phyloP scores from a whole-genome alignment of 208 protist species.

The Phytomonas serpens region DNA sequence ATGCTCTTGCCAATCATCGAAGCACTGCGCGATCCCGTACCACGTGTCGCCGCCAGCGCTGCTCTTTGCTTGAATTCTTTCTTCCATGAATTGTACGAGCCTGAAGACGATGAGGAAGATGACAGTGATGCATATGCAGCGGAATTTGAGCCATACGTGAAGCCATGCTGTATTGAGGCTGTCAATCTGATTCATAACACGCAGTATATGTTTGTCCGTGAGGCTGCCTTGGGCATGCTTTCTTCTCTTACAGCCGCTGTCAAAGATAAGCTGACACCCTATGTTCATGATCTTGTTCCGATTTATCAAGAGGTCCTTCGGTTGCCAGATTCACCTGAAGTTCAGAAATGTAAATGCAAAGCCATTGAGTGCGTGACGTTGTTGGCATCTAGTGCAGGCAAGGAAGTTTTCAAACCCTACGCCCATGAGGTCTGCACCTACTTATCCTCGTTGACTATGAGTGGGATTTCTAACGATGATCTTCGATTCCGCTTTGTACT shows the following conservation, averaged over 20 bases:
- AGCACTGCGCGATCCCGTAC: conserved; percentile 51
- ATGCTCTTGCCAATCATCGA: conserved; percentile 48
- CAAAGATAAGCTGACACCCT: conserved; percentile 47
- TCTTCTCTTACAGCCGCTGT: conserved; percentile 62
- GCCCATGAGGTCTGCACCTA: conserved; percentile 65
- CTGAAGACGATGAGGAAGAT: conserved; percentile 51
- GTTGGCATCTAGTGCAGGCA: conserved; percentile 70
- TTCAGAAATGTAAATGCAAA: conserved; percentile 69
- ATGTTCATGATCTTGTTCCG: conserved; percentile 49
- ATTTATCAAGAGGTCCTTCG: conserved; percentile 66
- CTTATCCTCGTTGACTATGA: conserved; percentile 30
- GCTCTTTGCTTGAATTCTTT: conserved; percentile 64
- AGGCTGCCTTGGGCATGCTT: conserved; percentile 56
- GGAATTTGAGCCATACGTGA: conserved; percentile 52
- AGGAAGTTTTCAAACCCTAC: conserved; percentile 62
- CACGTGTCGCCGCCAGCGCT: conserved; percentile 57
- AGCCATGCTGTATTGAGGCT: conserved; percentile 47
- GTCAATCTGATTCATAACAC: conserved; percentile 42
- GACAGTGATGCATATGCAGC: conserved; percentile 27
- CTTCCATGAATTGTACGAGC: conserved; percentile 46
- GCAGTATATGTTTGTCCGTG: conserved; percentile 46
- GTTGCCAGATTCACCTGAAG: conserved; percentile 52
- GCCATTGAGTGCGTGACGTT: conserved; percentile 82
- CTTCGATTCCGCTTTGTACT: conserved; percentile 64
- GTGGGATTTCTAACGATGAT: conserved; percentile 52